Evolutionary conservation across 345 rosid genomes (phyloP), one percentile per base, ranked within the genome.

Genomic region (Aquilaria sinensis): DNA sequence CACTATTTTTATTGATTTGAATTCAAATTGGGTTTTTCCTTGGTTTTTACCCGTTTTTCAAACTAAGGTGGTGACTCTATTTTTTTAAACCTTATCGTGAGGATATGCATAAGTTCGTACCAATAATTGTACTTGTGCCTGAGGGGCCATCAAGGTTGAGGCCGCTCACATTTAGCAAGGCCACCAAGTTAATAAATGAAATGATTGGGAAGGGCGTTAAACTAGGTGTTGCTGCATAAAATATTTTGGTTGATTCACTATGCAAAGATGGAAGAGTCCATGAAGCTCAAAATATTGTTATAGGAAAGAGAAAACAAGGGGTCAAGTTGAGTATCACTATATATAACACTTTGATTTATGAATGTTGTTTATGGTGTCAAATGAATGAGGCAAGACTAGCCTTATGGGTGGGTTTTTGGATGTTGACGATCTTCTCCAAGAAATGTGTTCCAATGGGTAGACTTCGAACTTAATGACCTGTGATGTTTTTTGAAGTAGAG

Each of bases 181-280:
- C 52, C 37, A 61, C 1, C 6, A 32, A 46, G 33, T n/a, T 61
- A 49, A n/a, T 61, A 10, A 61, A 32, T 61, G 64, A 61, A 49
- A 61, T 61, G 53, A 55, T 47, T 30, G 11, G 29, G 31, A 31
- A 32, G 63, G 47, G 47, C 47, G 46, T 60, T 34, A 48, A 48
- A 33, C 66, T 66, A 3, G 37, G 61, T 61, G 32, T 56, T 56
- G 52, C 55, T 10, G 61, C 71, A 1, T 54, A 41, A 3, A 54
- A 0, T 47, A 63, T 66, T 33, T 51, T 67, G 31, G 57, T 67
- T 12, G 53, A 54, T 23, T 65, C 61, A 34, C 58, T 67, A 12
- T 67, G 71, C 34, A 47, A 43, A 23, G 34, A 60, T 41, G 49
- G 57, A 30, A 60, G 47, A 56, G 9, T 61, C 14, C 48, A 46